Percentiles rank a stretch among this genome's conserved stretches.
Evolutionary conservation across 495 filamentous ascomycete species (phyloP).

Genomic region (Pyrenula aspistea): DNA sequence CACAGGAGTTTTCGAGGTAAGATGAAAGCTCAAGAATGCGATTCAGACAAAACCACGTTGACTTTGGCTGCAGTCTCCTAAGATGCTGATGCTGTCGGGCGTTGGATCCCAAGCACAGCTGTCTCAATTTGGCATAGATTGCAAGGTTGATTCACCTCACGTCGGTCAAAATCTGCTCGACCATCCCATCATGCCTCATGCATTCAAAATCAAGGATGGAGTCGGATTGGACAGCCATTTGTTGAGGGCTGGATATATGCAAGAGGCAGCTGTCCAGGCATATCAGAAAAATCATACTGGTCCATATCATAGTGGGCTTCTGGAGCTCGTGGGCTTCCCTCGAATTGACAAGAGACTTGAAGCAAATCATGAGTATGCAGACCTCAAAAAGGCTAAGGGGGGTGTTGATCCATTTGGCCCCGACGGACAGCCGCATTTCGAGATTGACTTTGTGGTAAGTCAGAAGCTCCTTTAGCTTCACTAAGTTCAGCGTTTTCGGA

Average conservation of each 20-base stretch:
- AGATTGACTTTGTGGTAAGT: conserved; percentile 47
- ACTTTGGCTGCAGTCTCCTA: conserved; percentile 19
- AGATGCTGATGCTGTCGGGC: conserved; percentile 30
- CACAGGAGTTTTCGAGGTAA: background rate
- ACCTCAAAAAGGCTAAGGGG: conserved; percentile 36
- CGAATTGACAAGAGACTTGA: conserved; percentile 40
- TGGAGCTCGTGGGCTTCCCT: conserved; percentile 44
- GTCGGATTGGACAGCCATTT: conserved; percentile 39
- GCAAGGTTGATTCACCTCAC: conserved; percentile 30
- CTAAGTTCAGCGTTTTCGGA: background rate
- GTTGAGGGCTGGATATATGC: conserved; percentile 32
- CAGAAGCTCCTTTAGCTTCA: background rate
- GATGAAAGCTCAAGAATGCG: background rate
- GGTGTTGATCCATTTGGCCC: conserved; percentile 47
- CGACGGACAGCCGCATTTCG: conserved; percentile 49
- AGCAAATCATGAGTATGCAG: conserved; percentile 33
- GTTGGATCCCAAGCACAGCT: conserved; percentile 28
- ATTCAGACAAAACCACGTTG: background rate
- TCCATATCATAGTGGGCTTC: conserved; percentile 34
- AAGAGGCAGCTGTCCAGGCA: conserved; percentile 28
- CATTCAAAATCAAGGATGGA: conserved; percentile 43
- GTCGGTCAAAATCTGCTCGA: conserved; percentile 50
- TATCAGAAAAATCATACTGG: conserved; percentile 38
- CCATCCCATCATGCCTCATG: conserved; percentile 41
- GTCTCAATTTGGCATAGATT: conserved; percentile 30